Evolutionary conservation across 2,329 filamentous ascomycete genomes (phyloP).

Genomic region (Epichloe gansuensis): DNA sequence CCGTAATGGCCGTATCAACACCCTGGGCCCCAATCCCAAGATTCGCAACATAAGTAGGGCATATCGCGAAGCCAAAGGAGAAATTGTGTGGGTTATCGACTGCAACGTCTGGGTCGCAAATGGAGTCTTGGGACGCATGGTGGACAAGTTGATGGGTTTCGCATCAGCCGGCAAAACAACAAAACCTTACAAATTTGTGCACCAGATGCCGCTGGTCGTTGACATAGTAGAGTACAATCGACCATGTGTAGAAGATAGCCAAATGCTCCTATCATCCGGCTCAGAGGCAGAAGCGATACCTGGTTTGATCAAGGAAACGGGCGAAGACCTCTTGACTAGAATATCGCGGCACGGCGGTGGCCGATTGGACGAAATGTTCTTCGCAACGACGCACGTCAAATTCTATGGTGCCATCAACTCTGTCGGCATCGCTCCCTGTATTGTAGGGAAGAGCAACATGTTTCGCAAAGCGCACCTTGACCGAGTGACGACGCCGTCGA

Average conservation of each 20-base stretch:
- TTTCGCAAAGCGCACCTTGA: constrained; percentile 87
- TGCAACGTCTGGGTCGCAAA: constrained; percentile 88
- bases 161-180: constrained; percentile 30
- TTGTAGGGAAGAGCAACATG: constrained; percentile 97
- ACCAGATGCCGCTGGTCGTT: constrained; percentile 83
- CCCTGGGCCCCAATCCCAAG: constrained; percentile 92
- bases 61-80: constrained; percentile 75
- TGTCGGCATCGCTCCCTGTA: constrained; percentile 78
- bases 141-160: constrained; percentile 70
- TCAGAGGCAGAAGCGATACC: constrained; percentile 15
- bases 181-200: constrained; percentile 76
- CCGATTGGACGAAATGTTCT: constrained; percentile 84
- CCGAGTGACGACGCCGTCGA: constrained; percentile 44
- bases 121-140: constrained; percentile 74
- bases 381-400: constrained; percentile 87
- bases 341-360: constrained; percentile 49
- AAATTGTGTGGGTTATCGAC: constrained; percentile 89
- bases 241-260: constrained; percentile 10
- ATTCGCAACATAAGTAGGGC: constrained; percentile 91
- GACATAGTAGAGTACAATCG: constrained; percentile 40
- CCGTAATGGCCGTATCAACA: constrained; percentile 32
- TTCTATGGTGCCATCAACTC: constrained; percentile 98
- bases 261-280: constrained; percentile 21
- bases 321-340: constrained; percentile 15
- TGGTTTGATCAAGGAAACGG: not conserved